Evolutionary conservation across 2,329 filamentous ascomycete species (phyloP), one percentile per base, ranked within the genome.

Genomic region (Botrytis tulipae): DNA sequence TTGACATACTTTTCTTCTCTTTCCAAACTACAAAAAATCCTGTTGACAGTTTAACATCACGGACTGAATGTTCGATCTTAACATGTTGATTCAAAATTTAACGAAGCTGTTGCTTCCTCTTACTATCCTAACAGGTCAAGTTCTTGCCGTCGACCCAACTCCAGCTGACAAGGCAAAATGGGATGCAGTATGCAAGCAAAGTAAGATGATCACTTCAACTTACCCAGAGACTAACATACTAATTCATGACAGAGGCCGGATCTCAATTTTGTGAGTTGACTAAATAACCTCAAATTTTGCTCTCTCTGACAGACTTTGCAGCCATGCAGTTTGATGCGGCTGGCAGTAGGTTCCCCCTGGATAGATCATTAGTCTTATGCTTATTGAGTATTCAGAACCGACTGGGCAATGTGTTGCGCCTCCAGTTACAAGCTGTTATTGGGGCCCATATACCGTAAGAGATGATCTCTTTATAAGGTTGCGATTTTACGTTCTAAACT

Each of bases 381-480:
- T 69, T 69, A 69, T 32, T 57, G 18, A 0, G 4, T 32, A 9
- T 57, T 16, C 16, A 69, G 66, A 69, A 25, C 66, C 66, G 3
- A 69, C 66, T 57, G 66, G 66, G 3, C 48, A 69, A 57, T 69
- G 66, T 25, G 37, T 69, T 25, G 66, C 66, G 10, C 66, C 66
- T 44, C 66, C 48, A 32, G 18, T 69, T 18, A 69, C 48, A 20
- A 69, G 6, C 18, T 69, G 66, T 69, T 69, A 69, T 44, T 69
- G 66, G 66, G 66, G 66, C 4, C 66, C 66, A 69, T 69, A 69
- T 18, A 57, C 46, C 18, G 65, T 67, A 54, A 67, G 65, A 67
- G 18, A 51, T 9, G 7, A 29, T 54, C 16, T 29, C 32, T 14
- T n/a, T 40, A 2, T 29, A 14, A 29, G 22, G 10, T 7, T 9